Percentiles rank a stretch among this genome's conserved stretches.
Evolutionary conservation across 352 stramenopile genomes (phyloP).

Genomic region (Pythium grandisporangium): DNA sequence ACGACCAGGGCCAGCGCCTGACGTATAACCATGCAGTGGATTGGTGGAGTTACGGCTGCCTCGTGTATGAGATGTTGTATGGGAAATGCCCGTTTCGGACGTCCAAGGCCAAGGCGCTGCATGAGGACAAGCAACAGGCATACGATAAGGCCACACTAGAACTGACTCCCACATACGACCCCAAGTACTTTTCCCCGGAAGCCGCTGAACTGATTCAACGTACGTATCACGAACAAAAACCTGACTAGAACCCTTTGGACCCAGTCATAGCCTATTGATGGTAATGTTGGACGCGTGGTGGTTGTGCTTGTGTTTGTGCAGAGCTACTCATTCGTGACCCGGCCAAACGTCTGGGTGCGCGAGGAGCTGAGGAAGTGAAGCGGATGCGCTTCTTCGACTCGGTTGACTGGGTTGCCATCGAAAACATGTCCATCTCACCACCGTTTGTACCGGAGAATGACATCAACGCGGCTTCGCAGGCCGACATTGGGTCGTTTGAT

Average conservation of each 20-base stretch:
- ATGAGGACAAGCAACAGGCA: conserved; percentile 84
- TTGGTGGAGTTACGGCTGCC: conserved; percentile 97
- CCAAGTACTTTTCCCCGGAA: conserved; percentile 75
- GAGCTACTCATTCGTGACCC: conserved; percentile 71
- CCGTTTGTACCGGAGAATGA: conserved; percentile 77
- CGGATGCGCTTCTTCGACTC: conserved; percentile 70
- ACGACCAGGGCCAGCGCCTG: conserved; percentile 87
- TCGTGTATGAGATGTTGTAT: conserved; percentile 96
- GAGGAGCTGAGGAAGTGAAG: conserved; percentile 69
- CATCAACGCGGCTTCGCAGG: conserved; percentile 79
- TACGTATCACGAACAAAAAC: too few species aligned
- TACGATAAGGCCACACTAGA: conserved; percentile 79
- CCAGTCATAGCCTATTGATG: background rate
- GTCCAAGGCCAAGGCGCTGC: conserved; percentile 89
- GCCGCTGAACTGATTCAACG: conserved; percentile 66
- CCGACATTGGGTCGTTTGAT: conserved; percentile 74
- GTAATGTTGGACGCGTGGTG: background rate
- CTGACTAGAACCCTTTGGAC: too few species aligned
- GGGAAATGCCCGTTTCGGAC: conserved; percentile 96
- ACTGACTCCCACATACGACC: conserved; percentile 64
- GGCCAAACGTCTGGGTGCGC: conserved; percentile 52
- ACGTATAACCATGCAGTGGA: conserved; percentile 94
- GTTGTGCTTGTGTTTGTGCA: conserved; percentile 17
- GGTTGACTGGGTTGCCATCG: conserved; percentile 69
- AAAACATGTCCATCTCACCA: conserved; percentile 50